Conservation (phyloP, 495 filamentous ascomycete genomes). For the Elasticomyces elasticus region DNA sequence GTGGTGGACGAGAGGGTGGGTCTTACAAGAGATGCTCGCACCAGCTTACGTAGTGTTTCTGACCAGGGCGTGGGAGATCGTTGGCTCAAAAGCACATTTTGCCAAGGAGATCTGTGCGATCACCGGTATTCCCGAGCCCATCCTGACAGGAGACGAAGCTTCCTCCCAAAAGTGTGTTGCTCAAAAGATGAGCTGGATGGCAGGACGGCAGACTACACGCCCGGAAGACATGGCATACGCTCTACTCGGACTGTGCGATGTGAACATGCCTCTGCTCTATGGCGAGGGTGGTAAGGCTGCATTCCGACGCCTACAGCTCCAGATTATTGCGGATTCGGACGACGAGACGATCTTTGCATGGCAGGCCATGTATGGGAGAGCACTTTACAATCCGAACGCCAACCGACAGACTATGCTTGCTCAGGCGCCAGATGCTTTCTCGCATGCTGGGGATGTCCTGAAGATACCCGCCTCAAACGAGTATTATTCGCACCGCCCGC, state of each 20-base stretch:
- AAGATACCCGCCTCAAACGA: not conserved
- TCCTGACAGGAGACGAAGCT: not conserved
- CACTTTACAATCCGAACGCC: not conserved
- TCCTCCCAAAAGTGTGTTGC: slow-evolving; percentile 7
- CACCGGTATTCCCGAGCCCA: slow-evolving; percentile 2
- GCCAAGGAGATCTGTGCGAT: not conserved
- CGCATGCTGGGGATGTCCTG: not conserved
- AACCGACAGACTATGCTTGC: not conserved
- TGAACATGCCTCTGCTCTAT: slow-evolving; percentile 24
- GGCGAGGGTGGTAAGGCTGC: slow-evolving; percentile 24
- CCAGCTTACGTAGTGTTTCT: not conserved
- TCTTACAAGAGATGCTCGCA: slow-evolving; percentile 11
- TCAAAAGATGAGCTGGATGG: slow-evolving; percentile 19
- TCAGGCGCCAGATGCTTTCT: not conserved
- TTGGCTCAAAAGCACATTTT: not conserved
- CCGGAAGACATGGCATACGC: slow-evolving; percentile 22
- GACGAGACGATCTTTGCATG: slow-evolving; percentile 20
- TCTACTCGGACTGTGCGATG: slow-evolving; percentile 18
- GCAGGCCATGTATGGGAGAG: not conserved
- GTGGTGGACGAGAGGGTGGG: no score
- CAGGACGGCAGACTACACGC: slow-evolving; percentile 8
- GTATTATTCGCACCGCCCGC: not conserved
- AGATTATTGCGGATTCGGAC: slow-evolving; percentile 22
- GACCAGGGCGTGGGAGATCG: not conserved
- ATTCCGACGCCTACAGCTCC: slow-evolving; percentile 26